phyloP scores from a whole-genome alignment of 2,329 filamentous ascomycete species.

The Paradendryphiella salina region DNA sequence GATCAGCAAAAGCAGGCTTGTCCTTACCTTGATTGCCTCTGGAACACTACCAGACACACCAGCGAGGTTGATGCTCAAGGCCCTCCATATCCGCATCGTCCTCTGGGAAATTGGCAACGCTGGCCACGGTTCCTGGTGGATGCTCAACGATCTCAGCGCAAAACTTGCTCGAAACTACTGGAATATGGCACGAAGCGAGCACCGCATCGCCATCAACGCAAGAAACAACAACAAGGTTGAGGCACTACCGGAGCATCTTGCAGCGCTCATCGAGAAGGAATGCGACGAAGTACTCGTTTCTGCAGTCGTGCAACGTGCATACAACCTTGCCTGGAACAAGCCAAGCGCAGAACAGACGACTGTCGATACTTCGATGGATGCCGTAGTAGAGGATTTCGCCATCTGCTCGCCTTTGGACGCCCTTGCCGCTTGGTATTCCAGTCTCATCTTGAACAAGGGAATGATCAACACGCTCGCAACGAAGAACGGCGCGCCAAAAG shows the following conservation, averaged over 20 bases:
- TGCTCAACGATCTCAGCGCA: slow-evolving; percentile 70
- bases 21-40: slow-evolving; percentile 84
- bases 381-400: slow-evolving; percentile 80
- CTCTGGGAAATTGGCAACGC: slow-evolving; percentile 75
- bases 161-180: slow-evolving; percentile 76
- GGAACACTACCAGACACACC: slow-evolving; percentile 84
- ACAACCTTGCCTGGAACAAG: slow-evolving; percentile 87
- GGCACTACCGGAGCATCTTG: slow-evolving; percentile 74
- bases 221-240: slow-evolving; percentile 60
- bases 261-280: slow-evolving; percentile 73
- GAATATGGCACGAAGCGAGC: slow-evolving; percentile 74
- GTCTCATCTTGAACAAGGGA: slow-evolving; percentile 68
- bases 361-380: slow-evolving; percentile 73
- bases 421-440: slow-evolving; percentile 89
- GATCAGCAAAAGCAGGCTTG: slow-evolving; percentile 82
- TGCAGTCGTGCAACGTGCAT: slow-evolving; percentile 78
- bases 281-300: slow-evolving; percentile 81
- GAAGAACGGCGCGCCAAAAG: slow-evolving; percentile 51
- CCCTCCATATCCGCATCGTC: slow-evolving; percentile 86
- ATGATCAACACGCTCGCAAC: slow-evolving; percentile 66
- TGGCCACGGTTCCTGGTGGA: slow-evolving; percentile 64
- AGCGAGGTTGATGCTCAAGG: slow-evolving; percentile 83
- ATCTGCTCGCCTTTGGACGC: slow-evolving; percentile 87
- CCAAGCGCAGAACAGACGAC: slow-evolving; percentile 69
- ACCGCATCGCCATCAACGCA: slow-evolving; percentile 50